phyloP scores from a whole-genome alignment of 2,329 filamentous ascomycete genomes.

The Dactylellina sp. region DNA sequence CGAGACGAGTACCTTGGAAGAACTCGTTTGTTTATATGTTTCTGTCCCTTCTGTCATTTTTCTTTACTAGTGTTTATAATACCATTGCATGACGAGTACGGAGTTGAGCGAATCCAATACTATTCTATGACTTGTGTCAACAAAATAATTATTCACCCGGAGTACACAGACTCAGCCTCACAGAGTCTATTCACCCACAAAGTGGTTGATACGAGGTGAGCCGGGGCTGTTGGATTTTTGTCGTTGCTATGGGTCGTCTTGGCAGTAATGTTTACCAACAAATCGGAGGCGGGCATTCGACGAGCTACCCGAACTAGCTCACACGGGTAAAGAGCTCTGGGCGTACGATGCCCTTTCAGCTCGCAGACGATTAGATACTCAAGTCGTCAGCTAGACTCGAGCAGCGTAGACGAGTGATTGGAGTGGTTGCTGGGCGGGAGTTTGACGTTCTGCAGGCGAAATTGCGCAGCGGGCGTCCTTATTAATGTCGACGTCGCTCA shows the following conservation, averaged over 20 bases:
- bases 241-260: slow-evolving; percentile 18
- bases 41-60: slow-evolving; percentile 2
- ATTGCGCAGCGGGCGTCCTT: too few species aligned
- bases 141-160: too few species aligned
- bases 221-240: background rate
- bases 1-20: background rate
- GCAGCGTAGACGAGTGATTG: background rate
- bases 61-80: slow-evolving; percentile 3
- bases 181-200: too few species aligned
- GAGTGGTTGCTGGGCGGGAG: background rate
- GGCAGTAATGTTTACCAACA: slow-evolving; percentile 21
- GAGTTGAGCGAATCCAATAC: slow-evolving; percentile 28
- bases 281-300: background rate
- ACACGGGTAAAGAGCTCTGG: background rate
- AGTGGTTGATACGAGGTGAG: too few species aligned
- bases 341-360: too few species aligned
- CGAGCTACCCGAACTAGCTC: background rate
- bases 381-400: too few species aligned
- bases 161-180: too few species aligned
- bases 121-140: background rate
- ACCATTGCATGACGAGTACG: slow-evolving; percentile 17
- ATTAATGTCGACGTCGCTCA: slow-evolving; percentile 19
- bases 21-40: background rate
- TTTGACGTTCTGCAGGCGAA: slow-evolving; percentile 26
- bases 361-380: too few species aligned